Percentiles rank a stretch among this genome's conserved stretches.
Evolutionary conservation across 129 eudicot genomes (phyloP).

Genomic region (Pseudognaphalium luteoalbum): DNA sequence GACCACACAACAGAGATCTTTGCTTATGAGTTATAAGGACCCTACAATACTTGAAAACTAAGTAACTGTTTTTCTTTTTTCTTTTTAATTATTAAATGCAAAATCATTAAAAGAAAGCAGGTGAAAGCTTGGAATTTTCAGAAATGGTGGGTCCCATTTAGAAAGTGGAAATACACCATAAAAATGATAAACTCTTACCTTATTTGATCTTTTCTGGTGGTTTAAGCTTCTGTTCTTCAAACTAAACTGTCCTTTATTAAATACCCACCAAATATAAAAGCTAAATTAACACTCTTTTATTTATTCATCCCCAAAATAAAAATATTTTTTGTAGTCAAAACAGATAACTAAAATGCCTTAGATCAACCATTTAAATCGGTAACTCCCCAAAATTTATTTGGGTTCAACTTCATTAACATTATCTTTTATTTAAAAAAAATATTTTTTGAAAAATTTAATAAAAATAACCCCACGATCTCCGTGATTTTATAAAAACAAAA

Average conservation of each 20-base stretch:
- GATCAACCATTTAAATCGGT: slow-evolving; percentile 18
- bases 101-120: slow-evolving; percentile 25
- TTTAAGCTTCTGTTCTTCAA: background rate
- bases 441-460: background rate
- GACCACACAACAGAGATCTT: slow-evolving; percentile 44
- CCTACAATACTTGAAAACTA: slow-evolving; percentile 70
- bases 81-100: slow-evolving; percentile 11
- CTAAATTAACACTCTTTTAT: background rate
- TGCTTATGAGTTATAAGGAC: slow-evolving; percentile 42
- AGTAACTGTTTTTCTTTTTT: slow-evolving; percentile 39
- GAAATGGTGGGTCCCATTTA: slow-evolving; percentile 47
- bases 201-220: background rate
- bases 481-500: slow-evolving; percentile 24
- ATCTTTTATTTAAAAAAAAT: background rate
- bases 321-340: slow-evolving; percentile 9
- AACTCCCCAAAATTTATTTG: background rate
- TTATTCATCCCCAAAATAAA: background rate
- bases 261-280: slow-evolving; percentile 10
- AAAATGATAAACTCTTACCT: background rate
- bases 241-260: slow-evolving; percentile 15
- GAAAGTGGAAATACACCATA: slow-evolving; percentile 16
- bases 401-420: slow-evolving; percentile 16
- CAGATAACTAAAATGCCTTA: slow-evolving; percentile 3
- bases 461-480: slow-evolving; percentile 39
- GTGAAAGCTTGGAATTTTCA: slow-evolving; percentile 48